phyloP scores from a whole-genome alignment of 73 alveolate genomes.

The Tetrahymena borealis region DNA sequence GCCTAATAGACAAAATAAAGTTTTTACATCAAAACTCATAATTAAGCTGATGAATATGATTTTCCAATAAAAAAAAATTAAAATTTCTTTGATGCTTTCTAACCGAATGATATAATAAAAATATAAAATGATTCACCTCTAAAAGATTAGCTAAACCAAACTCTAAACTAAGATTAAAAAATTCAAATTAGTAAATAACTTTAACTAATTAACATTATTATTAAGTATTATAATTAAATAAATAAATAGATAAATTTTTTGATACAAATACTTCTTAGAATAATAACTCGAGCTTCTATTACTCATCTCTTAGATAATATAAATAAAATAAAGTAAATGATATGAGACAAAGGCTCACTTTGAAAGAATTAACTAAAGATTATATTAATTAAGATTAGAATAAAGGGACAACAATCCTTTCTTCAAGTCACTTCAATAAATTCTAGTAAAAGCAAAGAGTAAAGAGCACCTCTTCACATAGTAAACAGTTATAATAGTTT shows the following conservation, averaged over 20 bases:
- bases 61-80: not conserved
- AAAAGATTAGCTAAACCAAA: not conserved
- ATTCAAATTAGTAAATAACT: not conserved
- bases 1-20: not conserved
- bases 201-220: not conserved
- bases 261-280: not conserved
- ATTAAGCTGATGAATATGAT: not conserved
- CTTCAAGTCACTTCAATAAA: not conserved
- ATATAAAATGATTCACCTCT: not conserved
- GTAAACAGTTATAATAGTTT: not conserved
- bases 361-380: not conserved
- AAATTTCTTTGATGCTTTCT: not conserved
- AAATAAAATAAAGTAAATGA: not conserved
- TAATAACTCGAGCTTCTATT: not conserved
- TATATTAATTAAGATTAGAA: not conserved
- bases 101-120: not conserved
- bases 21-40: not conserved
- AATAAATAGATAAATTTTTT: not conserved
- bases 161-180: not conserved
- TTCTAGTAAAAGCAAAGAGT: not conserved
- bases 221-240: not conserved
- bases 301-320: not conserved
- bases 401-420: not conserved
- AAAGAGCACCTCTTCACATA: not conserved
- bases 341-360: not conserved